Evolutionary conservation across 192 early-diverging fungal species (phyloP).

Genomic region (Podila minutissima): DNA sequence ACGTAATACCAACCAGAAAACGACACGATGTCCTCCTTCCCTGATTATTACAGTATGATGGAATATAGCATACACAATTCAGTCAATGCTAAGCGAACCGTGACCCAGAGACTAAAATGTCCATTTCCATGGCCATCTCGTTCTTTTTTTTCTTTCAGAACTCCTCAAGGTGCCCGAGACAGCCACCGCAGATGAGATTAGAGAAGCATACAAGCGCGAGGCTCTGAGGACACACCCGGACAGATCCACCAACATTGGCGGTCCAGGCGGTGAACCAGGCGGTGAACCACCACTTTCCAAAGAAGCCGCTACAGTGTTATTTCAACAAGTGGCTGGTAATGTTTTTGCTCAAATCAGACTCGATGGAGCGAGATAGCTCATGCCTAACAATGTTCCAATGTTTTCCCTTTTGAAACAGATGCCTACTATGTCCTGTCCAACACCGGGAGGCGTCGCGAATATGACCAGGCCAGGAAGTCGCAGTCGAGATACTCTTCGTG

Average conservation of each 20-base stretch:
- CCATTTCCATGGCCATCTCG: background rate
- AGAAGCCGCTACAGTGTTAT: slow-evolving; percentile 55
- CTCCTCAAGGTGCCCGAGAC: slow-evolving; percentile 67
- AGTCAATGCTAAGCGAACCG: background rate
- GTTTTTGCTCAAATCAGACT: background rate
- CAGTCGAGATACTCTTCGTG: slow-evolving; percentile 8
- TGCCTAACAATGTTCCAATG: background rate
- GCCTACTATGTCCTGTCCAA: slow-evolving; percentile 83
- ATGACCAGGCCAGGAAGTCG: slow-evolving; percentile 54
- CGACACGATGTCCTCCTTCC: slow-evolving; percentile 12
- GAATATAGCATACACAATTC: too few species aligned
- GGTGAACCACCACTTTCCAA: slow-evolving; percentile 37
- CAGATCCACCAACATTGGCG: slow-evolving; percentile 66
- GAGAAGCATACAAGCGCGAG: slow-evolving; percentile 83
- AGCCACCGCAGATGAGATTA: slow-evolving; percentile 73
- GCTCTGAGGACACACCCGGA: slow-evolving; percentile 79
- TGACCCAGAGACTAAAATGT: too few species aligned
- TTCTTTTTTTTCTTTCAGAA: background rate
- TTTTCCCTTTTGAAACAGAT: slow-evolving; percentile 44
- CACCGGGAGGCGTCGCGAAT: slow-evolving; percentile 52
- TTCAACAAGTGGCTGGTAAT: slow-evolving; percentile 74
- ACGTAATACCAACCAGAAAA: background rate
- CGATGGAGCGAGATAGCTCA: background rate
- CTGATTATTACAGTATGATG: slow-evolving; percentile 70
- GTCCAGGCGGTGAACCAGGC: slow-evolving; percentile 30